Evolutionary conservation across 2,329 filamentous ascomycete genomes (phyloP).

Genomic region (Exophiala dermatitidis): DNA sequence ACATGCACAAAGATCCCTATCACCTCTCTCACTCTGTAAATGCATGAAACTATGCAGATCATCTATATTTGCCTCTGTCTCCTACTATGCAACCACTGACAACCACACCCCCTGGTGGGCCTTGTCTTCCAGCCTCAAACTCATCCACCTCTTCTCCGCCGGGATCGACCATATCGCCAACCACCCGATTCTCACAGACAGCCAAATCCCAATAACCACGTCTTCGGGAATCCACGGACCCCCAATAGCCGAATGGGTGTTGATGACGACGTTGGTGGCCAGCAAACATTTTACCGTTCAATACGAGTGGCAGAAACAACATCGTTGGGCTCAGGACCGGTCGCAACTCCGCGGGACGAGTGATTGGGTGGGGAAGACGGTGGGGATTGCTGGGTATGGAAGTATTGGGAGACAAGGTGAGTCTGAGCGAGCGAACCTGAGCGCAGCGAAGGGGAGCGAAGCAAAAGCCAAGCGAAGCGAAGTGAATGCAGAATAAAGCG

Average conservation of each 20-base stretch:
- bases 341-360: slow-evolving; percentile 30
- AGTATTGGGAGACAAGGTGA: slow-evolving; percentile 55
- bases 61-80: neutral
- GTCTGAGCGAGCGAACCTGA: slow-evolving; percentile 18
- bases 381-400: slow-evolving; percentile 57
- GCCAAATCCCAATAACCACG: slow-evolving; percentile 48
- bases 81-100: slow-evolving; percentile 15
- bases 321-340: slow-evolving; percentile 43
- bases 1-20: too few relatives aligned
- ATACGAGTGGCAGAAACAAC: slow-evolving; percentile 53
- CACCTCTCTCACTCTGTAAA: too few relatives aligned
- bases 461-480: too few relatives aligned
- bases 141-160: slow-evolving; percentile 53
- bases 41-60: too few relatives aligned
- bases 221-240: slow-evolving; percentile 54
- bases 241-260: slow-evolving; percentile 60
- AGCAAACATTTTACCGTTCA: slow-evolving; percentile 49
- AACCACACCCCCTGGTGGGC: too few relatives aligned
- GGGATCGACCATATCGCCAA: slow-evolving; percentile 49
- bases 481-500: too few relatives aligned
- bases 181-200: slow-evolving; percentile 48
- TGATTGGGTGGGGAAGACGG: slow-evolving; percentile 50
- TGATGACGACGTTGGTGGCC: slow-evolving; percentile 55
- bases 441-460: neutral
- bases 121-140: slow-evolving; percentile 33